Evolutionary conservation across 2,329 filamentous ascomycete species (phyloP), one percentile per base, ranked within the genome.

Genomic region (Grosmannia penicillata): DNA sequence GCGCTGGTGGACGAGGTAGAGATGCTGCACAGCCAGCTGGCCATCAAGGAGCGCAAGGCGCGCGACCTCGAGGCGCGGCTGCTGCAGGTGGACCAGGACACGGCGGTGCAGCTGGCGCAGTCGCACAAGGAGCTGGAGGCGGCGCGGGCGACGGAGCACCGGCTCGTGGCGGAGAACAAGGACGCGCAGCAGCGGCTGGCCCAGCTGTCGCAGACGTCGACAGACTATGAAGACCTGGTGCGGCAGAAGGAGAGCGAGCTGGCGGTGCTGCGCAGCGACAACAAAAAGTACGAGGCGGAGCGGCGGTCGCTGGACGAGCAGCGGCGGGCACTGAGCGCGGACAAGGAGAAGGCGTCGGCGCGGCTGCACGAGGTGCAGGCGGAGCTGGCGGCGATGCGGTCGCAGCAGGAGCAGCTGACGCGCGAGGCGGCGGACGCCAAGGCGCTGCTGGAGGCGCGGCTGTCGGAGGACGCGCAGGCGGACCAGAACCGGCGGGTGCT

Each of bases 231-330:
- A 57, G 89, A 96, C 50, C 72, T 96, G 31, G 81, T 98, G 19
- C 74, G 86, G 19, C 79, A 82, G 42, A 98, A 96, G 56, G 91
- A 98, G 54, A 94, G 87, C 55, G 93, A 98, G 53, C 65, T 98
- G 17, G 72, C 80, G 1, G 70, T 96, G 33, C 68, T 96, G 25
- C 84, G 86, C 48, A 76, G 77, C 10, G 91, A 98, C 54, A 75
- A 87, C 45, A 82, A 81, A 54, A 84, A 80, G 46, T 79, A 81
- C 47, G 82, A 94, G 54, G 75, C 78, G 37, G 87, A 95, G 50
- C 82, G 80, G 23, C 77, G 75, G 44, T 69, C 68, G 13, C 75
- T 93, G 26, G 85, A 94, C 46, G 72, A 82, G 3, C 85, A 95
- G 53, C 86, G 78, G 54, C 74, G 71, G 43, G 65, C 66, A 1